Evolutionary conservation across 495 filamentous ascomycete species (phyloP), one percentile per base, ranked within the genome.

Genomic region (Hyaloscypha finlandica): DNA sequence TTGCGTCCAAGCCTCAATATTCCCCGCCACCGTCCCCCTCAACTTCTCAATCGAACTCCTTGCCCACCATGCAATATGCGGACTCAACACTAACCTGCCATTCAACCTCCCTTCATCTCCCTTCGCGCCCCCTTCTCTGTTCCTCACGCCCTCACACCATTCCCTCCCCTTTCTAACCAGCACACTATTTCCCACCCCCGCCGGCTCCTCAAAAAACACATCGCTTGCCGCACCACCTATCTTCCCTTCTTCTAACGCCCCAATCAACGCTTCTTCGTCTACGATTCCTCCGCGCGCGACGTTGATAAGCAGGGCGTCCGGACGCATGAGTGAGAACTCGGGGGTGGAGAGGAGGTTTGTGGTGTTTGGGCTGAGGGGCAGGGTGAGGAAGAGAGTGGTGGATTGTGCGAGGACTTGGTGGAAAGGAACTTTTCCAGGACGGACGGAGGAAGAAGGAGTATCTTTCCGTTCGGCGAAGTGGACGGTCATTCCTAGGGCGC

Each of bases 201-300:
- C 83, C 19, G 86, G 86, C 73, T 89, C 86, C 31, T 74, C 74
- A 22, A 71, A 71, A 63, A 81, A 86, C 0, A 87, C 85, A 76
- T 89, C 86, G 8, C 79, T 81, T 5, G 79, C 84, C 9, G 83
- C 82, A 3, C 84, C 86, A 0, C 75, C 78, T 22, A 88, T 85
- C 64, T 71, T 70, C 4, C 76, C 74, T 4, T 79, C 73, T 57
- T 72, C 74, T 29, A 88, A 70, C 20, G 85, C 86, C 25, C 75
- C 66, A 1, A 82, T 73, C 0, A 88, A 68, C 0, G 80, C 84
- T 4, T 59, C 52, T 68, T 89, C 86, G 61, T 87, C 78, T 6
- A 88, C 81, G 63, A 88, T 83, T 0, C 85, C 86, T 3, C 86
- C 86, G 3, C 86, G 76, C 6, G 82, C 79, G 51, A 86, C 80